phyloP scores from a whole-genome alignment of 257 asterid species.

The Solanum chiquidenum region DNA sequence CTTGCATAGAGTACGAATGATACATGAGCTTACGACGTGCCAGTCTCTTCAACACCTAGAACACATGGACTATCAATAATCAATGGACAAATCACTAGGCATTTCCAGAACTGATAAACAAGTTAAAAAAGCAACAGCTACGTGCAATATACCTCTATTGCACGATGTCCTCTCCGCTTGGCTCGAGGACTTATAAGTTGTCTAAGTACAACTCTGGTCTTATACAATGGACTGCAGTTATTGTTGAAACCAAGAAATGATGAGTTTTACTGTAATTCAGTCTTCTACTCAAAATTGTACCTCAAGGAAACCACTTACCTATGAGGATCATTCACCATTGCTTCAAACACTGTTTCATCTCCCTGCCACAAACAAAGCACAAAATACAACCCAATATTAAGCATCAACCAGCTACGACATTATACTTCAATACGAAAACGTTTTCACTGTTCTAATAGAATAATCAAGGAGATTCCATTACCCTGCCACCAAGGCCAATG shows the following conservation, averaged over 20 bases:
- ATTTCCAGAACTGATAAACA: not conserved
- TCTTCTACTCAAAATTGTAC: not conserved
- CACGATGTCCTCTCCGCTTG: slow-evolving; percentile 84
- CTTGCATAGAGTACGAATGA: slow-evolving; percentile 91
- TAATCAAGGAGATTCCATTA: slow-evolving; percentile 9
- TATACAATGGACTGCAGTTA: slow-evolving; percentile 61
- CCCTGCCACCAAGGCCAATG: slow-evolving; percentile 77
- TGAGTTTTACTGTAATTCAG: not conserved
- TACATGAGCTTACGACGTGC: slow-evolving; percentile 58
- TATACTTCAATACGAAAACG: not conserved
- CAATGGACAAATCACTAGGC: not conserved
- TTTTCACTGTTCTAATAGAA: not conserved
- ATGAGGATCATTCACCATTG: slow-evolving; percentile 58
- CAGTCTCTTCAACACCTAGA: slow-evolving; percentile 75
- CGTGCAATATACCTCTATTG: slow-evolving; percentile 60
- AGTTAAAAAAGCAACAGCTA: not conserved
- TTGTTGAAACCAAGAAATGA: not conserved
- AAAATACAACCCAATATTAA: not conserved
- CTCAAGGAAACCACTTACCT: slow-evolving; percentile 38
- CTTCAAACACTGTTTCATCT: slow-evolving; percentile 79
- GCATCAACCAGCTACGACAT: not conserved
- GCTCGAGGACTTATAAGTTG: slow-evolving; percentile 53
- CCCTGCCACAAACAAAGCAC: slow-evolving; percentile 37
- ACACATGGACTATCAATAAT: slow-evolving; percentile 1
- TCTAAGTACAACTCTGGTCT: slow-evolving; percentile 77